phyloP scores from a whole-genome alignment of 306 rosid species.

The Benincasa hispida region DNA sequence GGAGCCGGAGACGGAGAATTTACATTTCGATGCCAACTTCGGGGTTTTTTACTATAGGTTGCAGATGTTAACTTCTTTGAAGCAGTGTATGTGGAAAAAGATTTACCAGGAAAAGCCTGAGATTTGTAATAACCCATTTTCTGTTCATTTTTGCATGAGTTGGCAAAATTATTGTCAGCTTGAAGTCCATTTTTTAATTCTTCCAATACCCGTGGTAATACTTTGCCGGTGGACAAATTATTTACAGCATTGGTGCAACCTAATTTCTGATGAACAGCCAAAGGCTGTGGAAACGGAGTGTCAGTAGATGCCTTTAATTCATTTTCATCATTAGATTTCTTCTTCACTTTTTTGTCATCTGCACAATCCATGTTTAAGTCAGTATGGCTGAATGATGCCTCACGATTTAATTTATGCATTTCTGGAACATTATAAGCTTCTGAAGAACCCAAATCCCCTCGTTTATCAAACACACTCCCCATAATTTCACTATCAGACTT shows the following conservation, averaged over 20 bases:
- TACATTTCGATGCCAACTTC: constrained; percentile 59
- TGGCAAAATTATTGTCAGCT: constrained; percentile 13
- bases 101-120: constrained; percentile 20
- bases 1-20: constrained; percentile 12
- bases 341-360: constrained; percentile 20
- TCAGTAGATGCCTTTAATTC: constrained; percentile 18
- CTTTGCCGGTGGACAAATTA: constrained; percentile 22
- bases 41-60: constrained; percentile 32
- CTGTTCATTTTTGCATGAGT: constrained; percentile 36
- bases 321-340: constrained; percentile 25
- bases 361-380: constrained; percentile 22
- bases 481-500: constrained; percentile 31
- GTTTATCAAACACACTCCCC: constrained; percentile 24
- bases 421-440: constrained; percentile 32
- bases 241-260: constrained; percentile 20
- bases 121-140: constrained; percentile 14
- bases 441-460: constrained; percentile 25
- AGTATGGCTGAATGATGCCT: constrained; percentile 12
- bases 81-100: constrained; percentile 19
- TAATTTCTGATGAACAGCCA: constrained; percentile 13
- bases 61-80: constrained; percentile 37
- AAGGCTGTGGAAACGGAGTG: constrained; percentile 18
- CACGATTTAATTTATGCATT: constrained; percentile 12
- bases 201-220: constrained; percentile 26
- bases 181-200: constrained; percentile 27